Evolutionary conservation across 2,329 filamentous ascomycete genomes (phyloP).

Genomic region (Diaporthe sp.): DNA sequence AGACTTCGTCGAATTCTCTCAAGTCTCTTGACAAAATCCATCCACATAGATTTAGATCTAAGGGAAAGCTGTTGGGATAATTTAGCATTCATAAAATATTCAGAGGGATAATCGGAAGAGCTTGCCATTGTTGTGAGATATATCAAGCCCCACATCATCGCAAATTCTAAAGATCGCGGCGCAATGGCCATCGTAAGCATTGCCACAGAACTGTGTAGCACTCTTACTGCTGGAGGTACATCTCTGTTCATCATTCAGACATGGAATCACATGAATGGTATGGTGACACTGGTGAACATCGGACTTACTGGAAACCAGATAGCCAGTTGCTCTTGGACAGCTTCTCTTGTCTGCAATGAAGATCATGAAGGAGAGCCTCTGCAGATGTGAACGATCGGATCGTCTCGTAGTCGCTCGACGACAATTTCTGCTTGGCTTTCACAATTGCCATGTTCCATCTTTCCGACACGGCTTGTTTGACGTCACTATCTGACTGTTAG

Average conservation of each 20-base stretch:
- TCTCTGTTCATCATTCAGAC: not conserved
- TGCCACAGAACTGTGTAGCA: not conserved
- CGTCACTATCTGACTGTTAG: not conserved
- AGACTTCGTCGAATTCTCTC: not conserved
- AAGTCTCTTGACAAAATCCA: not conserved
- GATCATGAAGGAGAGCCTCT: not conserved
- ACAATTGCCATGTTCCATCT: not conserved
- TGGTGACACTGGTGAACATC: fast-evolving
- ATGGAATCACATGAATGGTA: not conserved
- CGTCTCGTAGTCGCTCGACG: not conserved
- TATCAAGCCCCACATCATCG: not conserved
- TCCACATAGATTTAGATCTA: not conserved
- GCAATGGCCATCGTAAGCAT: not conserved
- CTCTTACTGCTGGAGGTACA: not conserved
- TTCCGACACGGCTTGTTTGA: not conserved
- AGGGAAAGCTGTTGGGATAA: not conserved
- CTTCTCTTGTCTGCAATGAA: not conserved
- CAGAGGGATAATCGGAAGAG: not conserved
- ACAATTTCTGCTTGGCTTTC: not conserved
- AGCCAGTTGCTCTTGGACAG: not conserved
- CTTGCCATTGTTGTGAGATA: not conserved
- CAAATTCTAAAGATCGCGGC: not conserved
- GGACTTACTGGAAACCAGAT: not conserved
- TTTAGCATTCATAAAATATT: not conserved
- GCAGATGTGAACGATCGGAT: not conserved